Conservation (phyloP, 75 land plant species). For the Picea glauca region DNA sequence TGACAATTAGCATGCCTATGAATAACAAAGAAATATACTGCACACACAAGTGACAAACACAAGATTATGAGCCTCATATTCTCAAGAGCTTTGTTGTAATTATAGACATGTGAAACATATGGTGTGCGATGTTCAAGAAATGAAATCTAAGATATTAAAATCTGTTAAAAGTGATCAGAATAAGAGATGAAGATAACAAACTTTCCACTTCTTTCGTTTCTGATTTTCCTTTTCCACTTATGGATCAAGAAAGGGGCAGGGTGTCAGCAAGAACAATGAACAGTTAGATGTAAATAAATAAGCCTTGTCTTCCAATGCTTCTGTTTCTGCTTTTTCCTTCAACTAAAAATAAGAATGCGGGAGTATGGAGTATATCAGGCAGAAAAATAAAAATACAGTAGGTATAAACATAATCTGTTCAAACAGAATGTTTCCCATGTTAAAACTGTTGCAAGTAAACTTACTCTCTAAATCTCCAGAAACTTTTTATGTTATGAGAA, state of each 20-base stretch:
- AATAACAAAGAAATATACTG: constrained; percentile 89
- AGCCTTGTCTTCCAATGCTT: not conserved
- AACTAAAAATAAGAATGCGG: not conserved
- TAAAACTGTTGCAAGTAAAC: not conserved
- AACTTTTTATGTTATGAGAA: not conserved
- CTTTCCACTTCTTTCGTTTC: no score
- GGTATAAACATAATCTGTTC: not conserved
- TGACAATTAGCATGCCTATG: constrained; percentile 88
- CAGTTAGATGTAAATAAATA: not conserved
- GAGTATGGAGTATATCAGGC: not conserved
- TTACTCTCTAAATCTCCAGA: not conserved
- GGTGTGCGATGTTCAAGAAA: not conserved
- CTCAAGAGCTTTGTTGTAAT: not conserved
- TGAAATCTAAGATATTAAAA: not conserved
- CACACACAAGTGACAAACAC: constrained; percentile 8
- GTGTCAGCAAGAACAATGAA: no score
- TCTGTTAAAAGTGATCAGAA: not conserved
- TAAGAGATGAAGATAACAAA: not conserved
- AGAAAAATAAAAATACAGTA: not conserved
- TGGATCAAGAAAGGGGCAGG: no score
- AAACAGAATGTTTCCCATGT: not conserved
- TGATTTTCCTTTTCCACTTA: not conserved
- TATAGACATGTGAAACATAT: not conserved
- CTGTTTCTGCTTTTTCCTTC: not conserved
- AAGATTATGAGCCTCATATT: not conserved